phyloP scores from a whole-genome alignment of 2,329 filamentous ascomycete species.

The Apiospora koreana region DNA sequence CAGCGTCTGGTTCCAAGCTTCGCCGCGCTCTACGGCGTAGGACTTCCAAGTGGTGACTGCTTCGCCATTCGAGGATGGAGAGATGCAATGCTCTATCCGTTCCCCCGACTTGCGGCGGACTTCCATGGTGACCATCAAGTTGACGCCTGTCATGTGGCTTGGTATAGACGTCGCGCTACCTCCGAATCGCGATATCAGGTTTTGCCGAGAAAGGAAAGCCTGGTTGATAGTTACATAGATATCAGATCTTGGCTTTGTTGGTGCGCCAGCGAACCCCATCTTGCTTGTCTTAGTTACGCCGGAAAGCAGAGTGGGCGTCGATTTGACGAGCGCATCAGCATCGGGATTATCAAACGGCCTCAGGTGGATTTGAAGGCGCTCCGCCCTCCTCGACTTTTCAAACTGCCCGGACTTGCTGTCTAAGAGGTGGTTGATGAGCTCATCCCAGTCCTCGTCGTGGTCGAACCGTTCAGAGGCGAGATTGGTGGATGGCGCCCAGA shows the following conservation, averaged over 20 bases:
- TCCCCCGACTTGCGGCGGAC: slow-evolving; percentile 78
- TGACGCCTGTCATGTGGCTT: slow-evolving; percentile 63
- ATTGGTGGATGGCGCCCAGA: slow-evolving; percentile 69
- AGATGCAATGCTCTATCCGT: slow-evolving; percentile 85
- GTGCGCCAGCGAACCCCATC: slow-evolving; percentile 91
- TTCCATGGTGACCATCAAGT: slow-evolving; percentile 86
- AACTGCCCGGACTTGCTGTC: slow-evolving; percentile 74
- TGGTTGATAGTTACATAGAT: slow-evolving; percentile 89
- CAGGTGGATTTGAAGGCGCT: slow-evolving; percentile 77
- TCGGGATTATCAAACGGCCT: slow-evolving; percentile 78
- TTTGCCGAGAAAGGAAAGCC: slow-evolving; percentile 76
- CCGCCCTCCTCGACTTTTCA: slow-evolving; percentile 70
- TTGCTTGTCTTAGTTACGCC: slow-evolving; percentile 79
- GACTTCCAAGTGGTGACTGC: slow-evolving; percentile 87
- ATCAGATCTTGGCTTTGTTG: slow-evolving; percentile 84
- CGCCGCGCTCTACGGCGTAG: slow-evolving; percentile 74
- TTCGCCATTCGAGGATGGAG: slow-evolving; percentile 77
- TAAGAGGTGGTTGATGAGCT: slow-evolving; percentile 71
- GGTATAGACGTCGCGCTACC: slow-evolving; percentile 77
- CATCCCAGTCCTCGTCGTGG: slow-evolving; percentile 68
- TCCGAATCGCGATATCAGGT: slow-evolving; percentile 63
- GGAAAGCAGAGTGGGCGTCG: slow-evolving; percentile 84
- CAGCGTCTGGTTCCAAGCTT: slow-evolving; percentile 86
- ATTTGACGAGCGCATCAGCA: slow-evolving; percentile 77
- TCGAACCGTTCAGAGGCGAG: slow-evolving; percentile 58